Evolutionary conservation across 805 yeast species (phyloP), one percentile per base, ranked within the genome.

Genomic region (Cyberlindnera mycetangii): DNA sequence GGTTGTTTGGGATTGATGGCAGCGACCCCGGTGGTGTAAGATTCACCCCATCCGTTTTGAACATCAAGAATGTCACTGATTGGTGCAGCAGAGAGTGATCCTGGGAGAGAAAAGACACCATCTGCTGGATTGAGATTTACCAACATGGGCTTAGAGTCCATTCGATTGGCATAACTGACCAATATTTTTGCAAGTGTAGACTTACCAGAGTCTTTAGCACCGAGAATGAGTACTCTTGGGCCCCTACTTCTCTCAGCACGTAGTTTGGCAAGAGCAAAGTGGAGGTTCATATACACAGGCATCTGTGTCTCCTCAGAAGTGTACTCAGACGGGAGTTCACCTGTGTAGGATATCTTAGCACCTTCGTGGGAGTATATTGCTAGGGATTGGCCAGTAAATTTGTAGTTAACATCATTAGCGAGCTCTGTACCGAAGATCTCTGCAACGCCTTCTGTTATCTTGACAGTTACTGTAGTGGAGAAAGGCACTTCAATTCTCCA

Each of bases 361-460:
- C 96, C 96, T 28, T 76, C 78, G 51, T 78, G 78, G 1, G 89
- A 74, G 48, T 68, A 78, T 1, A 85, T 55, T 12, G 83, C 76
- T 4, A 76, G 66, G 42, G 78, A 78, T 48, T 74, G 66, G 7
- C 81, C 83, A 20, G 67, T 63, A 56, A 86, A 81, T 3, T 65
- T 59, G 55, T 80, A 83, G 18, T 80, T 85, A 1, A 74, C 70
- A 46, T 85, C 87, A 34, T 74, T 69, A 3, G 97, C 86, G 19
- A 93, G 74, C 61, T 93, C 99, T 3, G 97, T 88, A 19, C 99
- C 99, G 64, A 85, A 88, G 9, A 89, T 76, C 66, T 93, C 99
- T 2, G 88, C 96, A 2, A 81, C 73, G 4, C 99, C 99, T 2
- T 70, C 67, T 3, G 65, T 46, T 10, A 83, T 70, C 48, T 40